Evolutionary conservation across 2,329 filamentous ascomycete species (phyloP), one percentile per base, ranked within the genome.

Genomic region (Aspergillus sp.): DNA sequence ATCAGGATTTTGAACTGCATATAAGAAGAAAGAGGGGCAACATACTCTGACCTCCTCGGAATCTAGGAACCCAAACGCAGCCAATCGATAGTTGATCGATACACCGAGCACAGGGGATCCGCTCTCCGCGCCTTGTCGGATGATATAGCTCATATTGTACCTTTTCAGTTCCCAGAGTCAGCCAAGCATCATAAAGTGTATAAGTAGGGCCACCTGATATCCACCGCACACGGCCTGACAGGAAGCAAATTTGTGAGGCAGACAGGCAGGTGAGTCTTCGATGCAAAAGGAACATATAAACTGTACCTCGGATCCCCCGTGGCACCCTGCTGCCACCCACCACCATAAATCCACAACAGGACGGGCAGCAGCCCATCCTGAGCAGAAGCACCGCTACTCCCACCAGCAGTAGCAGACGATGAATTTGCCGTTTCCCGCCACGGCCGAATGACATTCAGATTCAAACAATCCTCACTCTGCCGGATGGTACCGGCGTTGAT

Each of bases 81-180:
- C 63, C 32, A 73, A 11, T 9, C 70, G 68, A 24, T 73, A 73
- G 24, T 72, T 73, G 26, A 73, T 73, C 29, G 70, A 73, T 14
- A 73, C 67, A 0, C 70, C 69, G 12, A 73, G n/a, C 6, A 72
- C 67, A 0, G 70, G 68, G 22, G 70, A 71, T 5, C 56, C 65
- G 47, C 67, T 71, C 31, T 69, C 47, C 6, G 63, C 67, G 5
- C 70, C 69, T 52, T 73, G 70, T 18, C 63, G 64, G 10, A 71
- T 59, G 6, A 73, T 64, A 54, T 73, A 73, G 18, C 68, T 73
- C 70, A 73, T 67, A n/a, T 73, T 73, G 10, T 73, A 73, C 52
- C 70, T 72, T 16, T 12, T 26, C 26, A 47, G 6, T 7, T 31
- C 16, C 32, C 26, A n/a, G 3, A 9, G 42, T 58, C 39, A 65